phyloP scores from a whole-genome alignment of 768 basidiomycete species.

The Boletales sp. region DNA sequence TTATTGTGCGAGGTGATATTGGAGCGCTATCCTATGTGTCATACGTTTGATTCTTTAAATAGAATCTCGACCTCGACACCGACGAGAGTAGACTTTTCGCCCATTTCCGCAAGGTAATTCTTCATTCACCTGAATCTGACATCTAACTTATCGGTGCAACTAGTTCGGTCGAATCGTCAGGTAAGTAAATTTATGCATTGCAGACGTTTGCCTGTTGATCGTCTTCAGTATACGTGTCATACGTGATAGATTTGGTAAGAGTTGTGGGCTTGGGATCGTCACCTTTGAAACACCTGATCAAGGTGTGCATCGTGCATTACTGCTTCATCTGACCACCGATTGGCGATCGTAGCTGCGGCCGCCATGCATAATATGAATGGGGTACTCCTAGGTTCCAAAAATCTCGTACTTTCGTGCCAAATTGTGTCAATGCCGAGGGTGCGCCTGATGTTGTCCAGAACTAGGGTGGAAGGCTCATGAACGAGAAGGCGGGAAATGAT shows the following conservation, averaged over 20 bases:
- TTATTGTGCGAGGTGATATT: slow-evolving; percentile 74
- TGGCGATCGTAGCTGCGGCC: slow-evolving; percentile 48
- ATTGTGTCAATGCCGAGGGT: slow-evolving; percentile 44
- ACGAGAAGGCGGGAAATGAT: too few relatives aligned
- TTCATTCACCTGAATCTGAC: slow-evolving; percentile 1
- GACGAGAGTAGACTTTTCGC: slow-evolving; percentile 81
- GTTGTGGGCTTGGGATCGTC: slow-evolving; percentile 89
- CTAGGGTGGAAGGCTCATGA: slow-evolving; percentile 68
- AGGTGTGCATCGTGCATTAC: slow-evolving; percentile 40
- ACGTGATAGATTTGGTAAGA: slow-evolving; percentile 77
- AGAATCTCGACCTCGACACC: slow-evolving; percentile 85
- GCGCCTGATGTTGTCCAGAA: too few relatives aligned
- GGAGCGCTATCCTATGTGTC: slow-evolving; percentile 6
- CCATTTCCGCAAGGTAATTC: slow-evolving; percentile 69
- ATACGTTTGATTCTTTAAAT: slow-evolving; percentile 7
- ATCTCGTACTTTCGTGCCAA: slow-evolving; percentile 85
- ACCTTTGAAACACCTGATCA: slow-evolving; percentile 81
- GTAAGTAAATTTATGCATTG: slow-evolving; percentile 33
- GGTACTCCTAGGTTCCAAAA: slow-evolving; percentile 61
- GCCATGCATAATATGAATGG: slow-evolving; percentile 87
- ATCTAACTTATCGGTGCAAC: slow-evolving; percentile 14
- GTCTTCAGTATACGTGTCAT: slow-evolving; percentile 79
- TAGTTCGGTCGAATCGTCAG: slow-evolving; percentile 90
- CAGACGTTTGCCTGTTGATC: not conserved
- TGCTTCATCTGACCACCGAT: not conserved